These are phyloP conservation scores for Anethum foeniculum DNA, from an alignment of 140 eudicot genomes.

Conservation along the genomic window DNA sequence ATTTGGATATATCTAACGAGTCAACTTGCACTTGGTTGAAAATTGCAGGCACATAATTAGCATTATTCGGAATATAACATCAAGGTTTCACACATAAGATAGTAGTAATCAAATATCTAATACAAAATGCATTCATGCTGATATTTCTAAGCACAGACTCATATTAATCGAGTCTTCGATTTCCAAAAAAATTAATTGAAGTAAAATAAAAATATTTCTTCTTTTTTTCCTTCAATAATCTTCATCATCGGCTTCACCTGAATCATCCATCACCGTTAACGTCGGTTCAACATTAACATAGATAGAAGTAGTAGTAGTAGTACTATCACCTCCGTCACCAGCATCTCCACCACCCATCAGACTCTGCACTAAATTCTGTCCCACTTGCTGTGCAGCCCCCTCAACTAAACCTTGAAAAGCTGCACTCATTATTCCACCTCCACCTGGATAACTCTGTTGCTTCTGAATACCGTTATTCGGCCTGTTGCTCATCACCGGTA, in stretches of 20 bases:
- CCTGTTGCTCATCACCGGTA: not conserved
- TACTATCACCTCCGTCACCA: constrained; percentile 8
- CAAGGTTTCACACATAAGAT: not conserved
- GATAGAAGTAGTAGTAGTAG: not conserved
- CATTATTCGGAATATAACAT: not conserved
- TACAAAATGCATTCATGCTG: not conserved
- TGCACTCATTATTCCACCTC: constrained; percentile 13
- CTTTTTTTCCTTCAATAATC: not conserved
- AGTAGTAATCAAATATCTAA: not conserved
- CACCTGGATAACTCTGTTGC: constrained; percentile 4
- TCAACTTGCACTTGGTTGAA: not conserved
- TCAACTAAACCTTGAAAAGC: constrained; percentile 36
- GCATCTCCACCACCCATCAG: constrained; percentile 18
- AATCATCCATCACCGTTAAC: not conserved
- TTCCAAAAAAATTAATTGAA: not conserved
- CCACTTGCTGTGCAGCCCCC: constrained; percentile 45
- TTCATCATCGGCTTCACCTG: not conserved
- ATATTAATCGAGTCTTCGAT: not conserved
- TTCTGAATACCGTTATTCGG: not conserved
- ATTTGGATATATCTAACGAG: too few species aligned
- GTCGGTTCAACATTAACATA: not conserved
- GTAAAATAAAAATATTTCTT: not conserved
- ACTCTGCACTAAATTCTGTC: constrained; percentile 38
- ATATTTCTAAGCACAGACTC: not conserved
- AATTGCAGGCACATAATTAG: not conserved